phyloP scores from a whole-genome alignment of 2,329 filamentous ascomycete species.

The Pestalotiopsis sp. region DNA sequence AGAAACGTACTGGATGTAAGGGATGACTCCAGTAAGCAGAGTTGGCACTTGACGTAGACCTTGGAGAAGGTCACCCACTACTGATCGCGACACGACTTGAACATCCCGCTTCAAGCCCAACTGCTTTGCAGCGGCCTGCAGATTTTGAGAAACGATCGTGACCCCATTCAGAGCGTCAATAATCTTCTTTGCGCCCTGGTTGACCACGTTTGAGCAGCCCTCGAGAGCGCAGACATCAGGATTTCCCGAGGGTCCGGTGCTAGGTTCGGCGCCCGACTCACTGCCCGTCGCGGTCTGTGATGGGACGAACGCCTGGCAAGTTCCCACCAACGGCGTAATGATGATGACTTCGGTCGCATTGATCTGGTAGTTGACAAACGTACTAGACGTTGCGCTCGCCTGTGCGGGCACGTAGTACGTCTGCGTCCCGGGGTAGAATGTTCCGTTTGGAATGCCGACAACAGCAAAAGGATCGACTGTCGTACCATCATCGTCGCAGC shows the following conservation, averaged over 20 bases:
- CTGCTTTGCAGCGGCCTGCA: constrained; percentile 12
- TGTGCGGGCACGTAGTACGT: constrained; percentile 17
- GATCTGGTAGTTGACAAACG: constrained; percentile 12
- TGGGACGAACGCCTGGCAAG: constrained; percentile 2
- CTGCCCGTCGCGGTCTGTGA: not conserved
- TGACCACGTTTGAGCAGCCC: constrained; percentile 13
- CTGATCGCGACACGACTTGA: constrained; percentile 1
- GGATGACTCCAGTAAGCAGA: constrained; percentile 4
- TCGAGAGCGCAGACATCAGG: constrained; percentile 12
- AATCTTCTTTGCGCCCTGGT: constrained; percentile 11
- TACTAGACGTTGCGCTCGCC: constrained; percentile 7
- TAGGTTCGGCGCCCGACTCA: not conserved
- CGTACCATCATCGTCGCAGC: constrained; percentile 14
- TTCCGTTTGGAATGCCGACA: constrained; percentile 17
- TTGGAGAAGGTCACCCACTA: not conserved
- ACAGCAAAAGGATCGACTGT: constrained; percentile 16
- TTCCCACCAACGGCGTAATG: constrained; percentile 11
- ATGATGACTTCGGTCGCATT: constrained; percentile 18
- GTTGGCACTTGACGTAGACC: not conserved
- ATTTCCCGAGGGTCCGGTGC: not conserved
- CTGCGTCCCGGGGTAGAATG: constrained; percentile 16
- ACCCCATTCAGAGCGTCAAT: constrained; percentile 14
- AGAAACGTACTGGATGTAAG: constrained; percentile 1
- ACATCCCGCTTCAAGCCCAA: constrained; percentile 9
- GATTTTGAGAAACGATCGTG: constrained; percentile 14